Conservation (phyloP, 805 yeast species). For the Clavispora asparagi region DNA sequence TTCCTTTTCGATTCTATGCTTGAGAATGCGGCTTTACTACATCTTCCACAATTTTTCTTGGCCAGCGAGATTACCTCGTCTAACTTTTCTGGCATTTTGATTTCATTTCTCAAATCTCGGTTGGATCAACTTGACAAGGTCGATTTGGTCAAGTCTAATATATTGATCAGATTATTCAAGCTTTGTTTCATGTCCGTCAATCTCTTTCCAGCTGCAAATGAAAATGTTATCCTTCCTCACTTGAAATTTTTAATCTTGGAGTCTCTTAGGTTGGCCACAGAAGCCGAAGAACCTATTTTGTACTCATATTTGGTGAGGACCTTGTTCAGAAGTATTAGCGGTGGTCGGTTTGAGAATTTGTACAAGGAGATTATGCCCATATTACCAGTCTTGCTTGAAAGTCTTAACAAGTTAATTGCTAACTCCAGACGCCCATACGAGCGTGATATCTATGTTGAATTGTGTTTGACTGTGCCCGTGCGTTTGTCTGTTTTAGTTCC, state of each 20-base stretch:
- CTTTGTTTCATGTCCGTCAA: slow-evolving; percentile 95
- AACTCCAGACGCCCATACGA: slow-evolving; percentile 87
- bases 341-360: slow-evolving; percentile 89
- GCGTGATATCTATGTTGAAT: slow-evolving; percentile 88
- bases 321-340: slow-evolving; percentile 89
- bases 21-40: slow-evolving; percentile 78
- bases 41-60: slow-evolving; percentile 87
- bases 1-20: slow-evolving; percentile 74
- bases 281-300: slow-evolving; percentile 85
- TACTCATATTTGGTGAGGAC: slow-evolving; percentile 86
- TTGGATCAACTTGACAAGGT: slow-evolving; percentile 76
- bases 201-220: slow-evolving; percentile 82
- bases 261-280: slow-evolving; percentile 72
- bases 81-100: slow-evolving; percentile 79
- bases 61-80: slow-evolving; percentile 95
- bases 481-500: slow-evolving; percentile 91
- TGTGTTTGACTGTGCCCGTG: slow-evolving; percentile 94
- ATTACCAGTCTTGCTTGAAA: slow-evolving; percentile 78
- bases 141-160: slow-evolving; percentile 70
- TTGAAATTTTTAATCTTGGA: slow-evolving; percentile 76
- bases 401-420: slow-evolving; percentile 74
- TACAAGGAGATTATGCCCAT: slow-evolving; percentile 92
- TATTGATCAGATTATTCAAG: slow-evolving; percentile 81
- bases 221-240: slow-evolving; percentile 83
- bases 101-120: slow-evolving; percentile 69